Base-by-base conservation (phyloP, 768 basidiomycete species). In the Suillus clintonianus region DNA sequence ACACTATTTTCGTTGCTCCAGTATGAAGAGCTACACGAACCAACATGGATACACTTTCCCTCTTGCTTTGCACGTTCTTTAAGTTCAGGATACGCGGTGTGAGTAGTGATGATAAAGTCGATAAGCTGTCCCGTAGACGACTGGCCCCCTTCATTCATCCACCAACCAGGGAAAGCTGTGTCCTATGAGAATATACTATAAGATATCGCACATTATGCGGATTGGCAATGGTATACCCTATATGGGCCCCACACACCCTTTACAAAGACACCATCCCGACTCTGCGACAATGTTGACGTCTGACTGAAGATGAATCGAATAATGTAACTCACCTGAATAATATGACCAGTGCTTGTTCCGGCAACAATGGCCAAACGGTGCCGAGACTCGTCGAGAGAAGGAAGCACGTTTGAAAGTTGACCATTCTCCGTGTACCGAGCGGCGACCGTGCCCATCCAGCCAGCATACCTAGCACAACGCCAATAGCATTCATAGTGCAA, bases 131-230 rank as follows among this genome's bases (percentile, higher is more conserved):
- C 97, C 0, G 97, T 99, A 1, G 95, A 96, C 9, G 95, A 97
- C 77, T 99, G 97, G 2, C 97, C 97, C 43, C 97, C 97, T 77
- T 99, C 97, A 71, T 96, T 99, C 95, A 98, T 97, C 97, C 97
- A 99, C 90, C 94, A 96, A 19, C 90, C 94, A 48, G 89, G 89
- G 78, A 98, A 95, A 37, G 96, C 84, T 7, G 94, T 89, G 71
- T 98, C 90, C 86, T 92, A 67, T 27, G 17, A 17, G 3, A 2
- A 24, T 17, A 11, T 53, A 13, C 19, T 5, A 57, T 57, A 66
- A 65, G 70, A 76, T 8, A 53, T 5, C 60, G 41, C 39, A n/a
- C 30, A 42, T n/a, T 27, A 27, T 39, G 24, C 37, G 10, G 17
- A 53, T 60, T 14, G 64, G 62, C 47, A 56, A 39, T 15, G 11